These are phyloP conservation scores for Plasmopara muralis DNA, from an alignment of 352 stramenopile genomes.

Conservation along the genomic window DNA sequence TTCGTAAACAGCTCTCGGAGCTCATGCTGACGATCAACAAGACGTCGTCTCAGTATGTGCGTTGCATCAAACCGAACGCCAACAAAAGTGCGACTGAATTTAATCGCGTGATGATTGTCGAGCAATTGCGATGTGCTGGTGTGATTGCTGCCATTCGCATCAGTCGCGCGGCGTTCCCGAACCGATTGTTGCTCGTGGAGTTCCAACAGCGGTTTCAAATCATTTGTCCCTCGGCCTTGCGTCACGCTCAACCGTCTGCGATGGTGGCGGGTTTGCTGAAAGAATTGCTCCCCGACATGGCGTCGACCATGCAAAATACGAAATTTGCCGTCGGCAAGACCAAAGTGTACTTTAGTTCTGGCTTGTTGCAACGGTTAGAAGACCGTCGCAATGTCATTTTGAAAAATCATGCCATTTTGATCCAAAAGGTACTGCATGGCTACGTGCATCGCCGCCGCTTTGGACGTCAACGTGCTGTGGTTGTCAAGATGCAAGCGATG, in stretches of 20 bases:
- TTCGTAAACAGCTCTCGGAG: conserved; percentile 79
- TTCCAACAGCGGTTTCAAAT: conserved; percentile 82
- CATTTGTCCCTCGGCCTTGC: conserved; percentile 65
- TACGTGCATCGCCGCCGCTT: conserved; percentile 57
- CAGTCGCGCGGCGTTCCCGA: conserved; percentile 81
- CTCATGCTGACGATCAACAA: conserved; percentile 86
- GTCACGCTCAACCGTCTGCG: conserved; percentile 38
- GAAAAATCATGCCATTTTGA: conserved; percentile 62
- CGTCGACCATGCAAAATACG: conserved; percentile 60
- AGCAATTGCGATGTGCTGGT: conserved; percentile 85
- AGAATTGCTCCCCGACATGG: conserved; percentile 58
- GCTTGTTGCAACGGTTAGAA: conserved; percentile 88
- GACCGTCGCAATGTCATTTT: conserved; percentile 71
- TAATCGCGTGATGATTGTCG: conserved; percentile 83
- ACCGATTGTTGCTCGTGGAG: conserved; percentile 86
- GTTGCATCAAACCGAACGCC: conserved; percentile 89
- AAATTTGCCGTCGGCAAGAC: conserved; percentile 73
- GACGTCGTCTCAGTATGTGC: conserved; percentile 84
- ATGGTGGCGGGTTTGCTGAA: conserved; percentile 78
- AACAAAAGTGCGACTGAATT: conserved; percentile 81
- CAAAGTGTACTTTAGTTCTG: conserved; percentile 86
- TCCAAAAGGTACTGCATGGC: conserved; percentile 69
- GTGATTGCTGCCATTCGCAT: conserved; percentile 88
- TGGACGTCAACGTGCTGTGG: conserved; percentile 31
- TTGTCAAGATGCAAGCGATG: conserved; percentile 46